Evolutionary conservation across 2,329 filamentous ascomycete genomes (phyloP), one percentile per base, ranked within the genome.

Genomic region (Mollisiaceae sp.): DNA sequence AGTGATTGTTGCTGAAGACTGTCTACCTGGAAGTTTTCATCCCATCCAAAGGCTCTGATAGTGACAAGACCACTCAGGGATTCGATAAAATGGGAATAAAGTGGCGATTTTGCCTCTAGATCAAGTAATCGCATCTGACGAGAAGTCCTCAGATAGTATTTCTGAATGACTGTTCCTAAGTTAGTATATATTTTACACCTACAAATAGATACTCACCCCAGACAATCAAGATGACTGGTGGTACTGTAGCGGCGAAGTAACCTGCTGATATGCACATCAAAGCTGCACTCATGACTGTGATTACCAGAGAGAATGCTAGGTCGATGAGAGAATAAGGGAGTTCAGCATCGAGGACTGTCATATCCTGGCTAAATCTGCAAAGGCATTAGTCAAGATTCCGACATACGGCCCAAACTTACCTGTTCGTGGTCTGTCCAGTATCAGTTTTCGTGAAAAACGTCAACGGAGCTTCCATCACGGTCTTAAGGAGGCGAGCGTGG

Each of bases 81-180:
- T 69, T 84, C 82, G 5, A 79, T 77, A 64, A 84, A 84, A 60
- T 83, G 77, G 0, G 82, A 80, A 68, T 81, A 83, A 0, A 84
- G 73, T 1, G 82, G 82, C 0, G 80, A 77, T 63, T 75, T 75
- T 0, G 72, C 66, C 70, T 84, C 82, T 18, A 84, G 74, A 55
- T 84, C 82, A 39, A 84, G 73, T 45, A 81, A 76, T 65, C 82
- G 79, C n/a, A 85, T 71, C 69, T 84, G 82, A 2, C 82, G 79
- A 1, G 81, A 83, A 5, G 82, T 84, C 14, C 81, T 76, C 8
- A 85, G 12, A 79, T 76, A 84, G 62, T 80, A 76, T 50, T 79
- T 80, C 66, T 83, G 81, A 4, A 73, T 39, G 20, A 70, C 63
- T 63, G 39, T 43, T 32, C 27, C 27, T 61, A 22, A 15, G 24